Evolutionary conservation across 2,329 filamentous ascomycete species (phyloP).

Genomic region (Pleomassaria siparia): DNA sequence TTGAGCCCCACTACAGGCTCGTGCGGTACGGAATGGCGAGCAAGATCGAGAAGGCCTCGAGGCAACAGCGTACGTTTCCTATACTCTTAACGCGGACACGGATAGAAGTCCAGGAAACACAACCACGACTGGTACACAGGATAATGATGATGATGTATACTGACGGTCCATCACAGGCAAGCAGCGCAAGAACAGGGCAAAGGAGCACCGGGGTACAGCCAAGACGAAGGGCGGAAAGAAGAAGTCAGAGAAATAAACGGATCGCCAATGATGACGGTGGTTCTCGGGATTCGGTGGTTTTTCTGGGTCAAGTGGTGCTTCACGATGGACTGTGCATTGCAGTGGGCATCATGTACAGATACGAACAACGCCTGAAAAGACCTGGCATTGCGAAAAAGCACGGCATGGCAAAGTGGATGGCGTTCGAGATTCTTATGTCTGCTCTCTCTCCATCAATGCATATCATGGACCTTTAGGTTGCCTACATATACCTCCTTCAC

Average conservation of each 20-base stretch:
- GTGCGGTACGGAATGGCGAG: slow-evolving; percentile 87
- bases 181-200: slow-evolving; percentile 99
- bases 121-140: slow-evolving; percentile 14
- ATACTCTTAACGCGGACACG: neutral
- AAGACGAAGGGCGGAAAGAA: slow-evolving; percentile 96
- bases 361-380: slow-evolving; percentile 42
- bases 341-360: slow-evolving; percentile 42
- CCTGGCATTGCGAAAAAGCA: slow-evolving; percentile 37
- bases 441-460: slow-evolving; percentile 44
- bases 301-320: slow-evolving; percentile 36
- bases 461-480: slow-evolving; percentile 42
- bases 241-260: slow-evolving; percentile 74
- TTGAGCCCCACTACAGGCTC: slow-evolving; percentile 97
- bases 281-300: slow-evolving; percentile 31
- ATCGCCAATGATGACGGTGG: slow-evolving; percentile 27
- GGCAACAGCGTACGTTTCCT: slow-evolving; percentile 91
- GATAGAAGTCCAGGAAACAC: slow-evolving; percentile 6
- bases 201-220: slow-evolving; percentile 96
- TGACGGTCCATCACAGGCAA: slow-evolving; percentile 75
- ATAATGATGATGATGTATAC: slow-evolving; percentile 19
- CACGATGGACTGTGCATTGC: slow-evolving; percentile 39
- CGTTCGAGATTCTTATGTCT: slow-evolving; percentile 40
- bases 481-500: slow-evolving; percentile 2
- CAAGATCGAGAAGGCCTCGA: slow-evolving; percentile 96
- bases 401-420: slow-evolving; percentile 43